Evolutionary conservation across 2,329 filamentous ascomycete species (phyloP).

Genomic region (Mariannaea sp.): DNA sequence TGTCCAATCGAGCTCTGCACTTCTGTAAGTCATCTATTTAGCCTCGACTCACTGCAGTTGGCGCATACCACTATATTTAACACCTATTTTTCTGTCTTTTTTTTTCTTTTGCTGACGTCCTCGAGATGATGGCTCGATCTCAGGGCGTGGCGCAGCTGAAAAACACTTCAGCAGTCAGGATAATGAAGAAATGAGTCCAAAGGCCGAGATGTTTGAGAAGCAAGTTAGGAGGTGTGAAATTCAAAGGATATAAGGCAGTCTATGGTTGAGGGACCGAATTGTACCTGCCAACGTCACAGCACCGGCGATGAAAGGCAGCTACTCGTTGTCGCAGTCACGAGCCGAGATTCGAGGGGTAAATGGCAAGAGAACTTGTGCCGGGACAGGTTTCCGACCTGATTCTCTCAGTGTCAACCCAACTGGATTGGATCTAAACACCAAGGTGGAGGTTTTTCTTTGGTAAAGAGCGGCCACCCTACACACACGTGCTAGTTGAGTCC

Average conservation of each 20-base stretch:
- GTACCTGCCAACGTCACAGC: not conserved
- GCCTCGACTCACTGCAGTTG: not conserved
- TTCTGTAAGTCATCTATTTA: constrained; percentile 2
- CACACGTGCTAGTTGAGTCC: too few relatives aligned
- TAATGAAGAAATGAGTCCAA: not conserved
- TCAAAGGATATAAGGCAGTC: not conserved
- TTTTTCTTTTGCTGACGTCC: not conserved
- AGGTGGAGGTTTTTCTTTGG: not conserved
- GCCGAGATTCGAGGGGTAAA: not conserved
- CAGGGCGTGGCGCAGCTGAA: too few relatives aligned
- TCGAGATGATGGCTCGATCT: not conserved
- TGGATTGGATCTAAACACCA: too few relatives aligned
- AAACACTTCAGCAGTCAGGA: not conserved
- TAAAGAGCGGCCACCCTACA: not conserved
- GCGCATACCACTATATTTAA: constrained; percentile 5
- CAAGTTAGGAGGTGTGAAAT: not conserved
- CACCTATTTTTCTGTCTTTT: too few relatives aligned
- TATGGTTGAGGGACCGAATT: not conserved
- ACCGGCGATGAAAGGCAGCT: not conserved
- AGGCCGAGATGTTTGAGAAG: not conserved
- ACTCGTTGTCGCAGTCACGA: not conserved
- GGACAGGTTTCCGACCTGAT: not conserved
- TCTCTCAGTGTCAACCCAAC: not conserved
- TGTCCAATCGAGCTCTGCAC: constrained; percentile 4
- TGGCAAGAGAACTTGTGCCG: not conserved